Conservation (phyloP, 768 basidiomycete genomes). For the Ramaria sp. region DNA sequence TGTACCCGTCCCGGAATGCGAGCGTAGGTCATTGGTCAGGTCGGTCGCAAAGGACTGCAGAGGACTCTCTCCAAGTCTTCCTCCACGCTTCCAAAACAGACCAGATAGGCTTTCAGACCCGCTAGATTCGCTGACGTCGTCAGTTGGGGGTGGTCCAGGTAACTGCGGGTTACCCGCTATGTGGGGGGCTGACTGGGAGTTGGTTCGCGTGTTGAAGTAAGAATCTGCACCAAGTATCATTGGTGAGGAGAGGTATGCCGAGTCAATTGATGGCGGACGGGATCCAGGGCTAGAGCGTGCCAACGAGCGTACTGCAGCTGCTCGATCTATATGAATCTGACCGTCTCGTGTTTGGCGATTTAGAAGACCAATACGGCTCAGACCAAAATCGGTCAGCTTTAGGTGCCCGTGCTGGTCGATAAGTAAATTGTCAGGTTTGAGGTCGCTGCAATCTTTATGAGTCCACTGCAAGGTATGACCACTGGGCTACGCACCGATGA, state of each 20-base stretch:
- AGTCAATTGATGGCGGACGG: conserved; percentile 73
- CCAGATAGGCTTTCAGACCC: conserved; percentile 65
- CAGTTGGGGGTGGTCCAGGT: conserved; percentile 38
- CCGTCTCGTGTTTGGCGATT: conserved; percentile 87
- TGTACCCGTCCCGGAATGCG: conserved; percentile 57
- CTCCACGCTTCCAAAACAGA: conserved; percentile 30
- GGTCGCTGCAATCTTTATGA: conserved; percentile 48
- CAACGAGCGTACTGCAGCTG: conserved; percentile 25
- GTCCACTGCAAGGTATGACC: not conserved
- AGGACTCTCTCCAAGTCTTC: conserved; percentile 56
- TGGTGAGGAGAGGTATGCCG: conserved; percentile 71
- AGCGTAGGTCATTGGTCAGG: conserved; percentile 71
- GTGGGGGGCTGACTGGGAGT: conserved; percentile 39
- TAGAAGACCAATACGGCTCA: conserved; percentile 94
- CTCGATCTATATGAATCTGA: conserved; percentile 18
- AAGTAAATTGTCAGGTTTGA: conserved; percentile 96
- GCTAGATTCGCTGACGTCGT: conserved; percentile 82
- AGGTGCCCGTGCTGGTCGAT: conserved; percentile 96
- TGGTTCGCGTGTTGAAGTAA: conserved; percentile 66
- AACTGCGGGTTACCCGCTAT: conserved; percentile 57
- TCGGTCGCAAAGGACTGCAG: conserved; percentile 82
- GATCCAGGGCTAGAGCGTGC: conserved; percentile 58
- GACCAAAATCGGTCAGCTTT: conserved; percentile 95
- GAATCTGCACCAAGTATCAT: conserved; percentile 50
- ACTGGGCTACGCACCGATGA: conserved; percentile 62